These are phyloP conservation scores for Ocimum tenuiflorum DNA, from an alignment of 257 asterid genomes.

Conservation along the genomic window DNA sequence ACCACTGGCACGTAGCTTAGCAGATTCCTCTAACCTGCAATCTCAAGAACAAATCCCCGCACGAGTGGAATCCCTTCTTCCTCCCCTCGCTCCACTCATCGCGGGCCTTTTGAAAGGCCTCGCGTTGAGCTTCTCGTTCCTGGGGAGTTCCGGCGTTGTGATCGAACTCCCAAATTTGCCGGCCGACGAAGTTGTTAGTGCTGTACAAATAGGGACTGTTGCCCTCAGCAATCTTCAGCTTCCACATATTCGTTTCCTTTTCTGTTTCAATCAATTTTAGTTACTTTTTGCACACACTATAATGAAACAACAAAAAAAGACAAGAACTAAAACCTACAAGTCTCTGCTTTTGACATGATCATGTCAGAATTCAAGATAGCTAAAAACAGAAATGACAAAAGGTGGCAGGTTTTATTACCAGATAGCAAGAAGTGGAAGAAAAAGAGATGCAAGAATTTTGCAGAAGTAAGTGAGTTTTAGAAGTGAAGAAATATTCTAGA, in stretches of 20 bases:
- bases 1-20: too few relatives aligned
- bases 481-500: too few relatives aligned
- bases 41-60: slow-evolving; percentile 49
- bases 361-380: too few relatives aligned
- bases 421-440: too few relatives aligned
- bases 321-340: too few relatives aligned
- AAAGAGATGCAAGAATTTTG: too few relatives aligned
- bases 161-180: slow-evolving; percentile 57
- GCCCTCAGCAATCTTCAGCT: slow-evolving; percentile 52
- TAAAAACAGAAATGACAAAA: too few relatives aligned
- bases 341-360: too few relatives aligned
- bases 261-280: background rate
- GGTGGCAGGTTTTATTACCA: too few relatives aligned
- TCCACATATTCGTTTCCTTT: slow-evolving; percentile 39
- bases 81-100: slow-evolving; percentile 26
- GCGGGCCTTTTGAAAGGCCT: slow-evolving; percentile 35
- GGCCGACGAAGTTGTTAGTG: slow-evolving; percentile 48
- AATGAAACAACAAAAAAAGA: too few relatives aligned
- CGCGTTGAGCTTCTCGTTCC: slow-evolving; percentile 30
- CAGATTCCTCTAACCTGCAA: slow-evolving; percentile 27
- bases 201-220: slow-evolving; percentile 41
- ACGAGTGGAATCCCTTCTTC: slow-evolving; percentile 37
- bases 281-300: too few relatives aligned
- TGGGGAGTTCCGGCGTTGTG: slow-evolving; percentile 38
- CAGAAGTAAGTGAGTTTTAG: too few relatives aligned